A percentile compares a stretch with the other conserved stretches of the same genome.
These are phyloP conservation scores for Curvularia eragrostidis DNA, from an alignment of 2,329 filamentous ascomycete species.

Conservation along the genomic window DNA sequence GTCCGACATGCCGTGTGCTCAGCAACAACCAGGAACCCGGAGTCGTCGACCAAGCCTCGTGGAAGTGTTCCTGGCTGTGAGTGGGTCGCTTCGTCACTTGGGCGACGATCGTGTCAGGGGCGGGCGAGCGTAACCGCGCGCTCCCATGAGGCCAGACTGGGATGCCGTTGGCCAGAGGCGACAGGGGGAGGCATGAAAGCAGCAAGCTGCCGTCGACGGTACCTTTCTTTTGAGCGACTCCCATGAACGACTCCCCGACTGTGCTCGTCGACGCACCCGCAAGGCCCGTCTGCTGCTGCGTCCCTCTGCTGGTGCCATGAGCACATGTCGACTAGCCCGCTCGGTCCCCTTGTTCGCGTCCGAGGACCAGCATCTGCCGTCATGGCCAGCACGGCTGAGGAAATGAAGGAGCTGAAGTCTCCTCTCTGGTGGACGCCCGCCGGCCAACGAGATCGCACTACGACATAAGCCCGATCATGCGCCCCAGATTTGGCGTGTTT, in stretches of 20 bases:
- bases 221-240: conserved; percentile 18
- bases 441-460: conserved; percentile 35
- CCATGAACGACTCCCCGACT: conserved; percentile 11
- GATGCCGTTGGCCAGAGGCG: conserved; percentile 22
- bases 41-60: conserved; percentile 17
- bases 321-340: conserved; percentile 3
- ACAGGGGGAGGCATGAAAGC: conserved; percentile 18
- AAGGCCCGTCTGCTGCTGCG: conserved; percentile 15
- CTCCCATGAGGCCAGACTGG: conserved; percentile 23
- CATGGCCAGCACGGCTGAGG: conserved; percentile 20
- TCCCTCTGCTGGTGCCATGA: background rate
- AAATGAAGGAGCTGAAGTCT: conserved; percentile 40
- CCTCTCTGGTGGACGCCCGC: conserved; percentile 29
- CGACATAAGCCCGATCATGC: conserved; percentile 32
- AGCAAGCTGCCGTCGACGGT: conserved; percentile 3
- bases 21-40: conserved; percentile 6
- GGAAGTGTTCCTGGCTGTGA: conserved; percentile 12
- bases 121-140: conserved; percentile 30
- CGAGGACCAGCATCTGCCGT: conserved; percentile 12
- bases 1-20: background rate
- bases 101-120: conserved; percentile 20
- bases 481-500: conserved; percentile 39
- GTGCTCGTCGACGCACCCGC: conserved; percentile 4
- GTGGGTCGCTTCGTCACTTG: conserved; percentile 19
- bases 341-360: conserved; percentile 18